phyloP scores from a whole-genome alignment of 495 filamentous ascomycete species.

The Usnea hakonensis region DNA sequence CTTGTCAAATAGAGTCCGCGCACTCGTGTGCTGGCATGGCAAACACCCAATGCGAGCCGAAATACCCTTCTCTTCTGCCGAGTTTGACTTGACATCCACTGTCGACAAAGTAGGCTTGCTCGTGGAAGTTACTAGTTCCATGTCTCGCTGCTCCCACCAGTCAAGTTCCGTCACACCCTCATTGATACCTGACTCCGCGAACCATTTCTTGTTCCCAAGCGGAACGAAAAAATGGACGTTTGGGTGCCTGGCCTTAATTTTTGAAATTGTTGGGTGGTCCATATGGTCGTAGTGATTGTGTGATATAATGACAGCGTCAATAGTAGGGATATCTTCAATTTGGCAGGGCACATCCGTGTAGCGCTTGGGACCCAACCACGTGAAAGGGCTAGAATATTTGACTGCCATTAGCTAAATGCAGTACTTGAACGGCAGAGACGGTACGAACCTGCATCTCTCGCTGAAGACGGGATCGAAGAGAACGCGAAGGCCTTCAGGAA shows the following conservation, averaged over 20 bases:
- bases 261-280: constrained; percentile 62
- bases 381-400: constrained; percentile 48
- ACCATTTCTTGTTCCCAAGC: constrained; percentile 85
- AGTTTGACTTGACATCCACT: constrained; percentile 13
- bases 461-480: constrained; percentile 96
- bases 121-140: constrained; percentile 49
- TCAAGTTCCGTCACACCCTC: constrained; percentile 77
- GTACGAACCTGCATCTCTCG: constrained; percentile 69
- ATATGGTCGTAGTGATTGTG: constrained; percentile 96
- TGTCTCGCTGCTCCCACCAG: constrained; percentile 85
- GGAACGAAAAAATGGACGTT: constrained; percentile 84
- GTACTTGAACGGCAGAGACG: neutral
- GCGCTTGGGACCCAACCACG: constrained; percentile 65
- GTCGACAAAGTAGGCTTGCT: constrained; percentile 13
- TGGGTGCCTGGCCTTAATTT: constrained; percentile 64
- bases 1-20: constrained; percentile 59
- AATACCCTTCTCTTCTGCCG: constrained; percentile 39
- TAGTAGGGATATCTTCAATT: constrained; percentile 68
- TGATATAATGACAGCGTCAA: constrained; percentile 86
- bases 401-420: neutral
- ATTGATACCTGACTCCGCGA: constrained; percentile 54
- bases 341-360: constrained; percentile 73
- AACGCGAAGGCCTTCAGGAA: constrained; percentile 77
- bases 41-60: constrained; percentile 71
- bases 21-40: constrained; percentile 78